Evolutionary conservation across 345 rosid species (phyloP).

Genomic region (Kandelia obovata): DNA sequence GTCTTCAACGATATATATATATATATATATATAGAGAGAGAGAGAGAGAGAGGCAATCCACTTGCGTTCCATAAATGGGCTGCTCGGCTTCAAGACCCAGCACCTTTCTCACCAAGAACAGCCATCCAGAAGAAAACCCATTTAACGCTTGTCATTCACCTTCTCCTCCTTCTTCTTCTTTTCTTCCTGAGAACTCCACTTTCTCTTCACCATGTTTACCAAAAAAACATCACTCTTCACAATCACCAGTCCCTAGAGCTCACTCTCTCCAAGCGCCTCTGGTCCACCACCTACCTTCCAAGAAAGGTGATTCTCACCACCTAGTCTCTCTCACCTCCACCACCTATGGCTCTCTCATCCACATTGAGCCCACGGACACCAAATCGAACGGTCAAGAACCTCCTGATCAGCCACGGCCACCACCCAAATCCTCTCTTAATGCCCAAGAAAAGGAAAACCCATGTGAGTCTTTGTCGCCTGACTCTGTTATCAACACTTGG

Average conservation of each 20-base stretch:
- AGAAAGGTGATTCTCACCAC: constrained; percentile 83
- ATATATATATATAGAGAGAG: constrained; percentile 7
- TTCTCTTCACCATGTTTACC: constrained; percentile 30
- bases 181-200: constrained; percentile 19
- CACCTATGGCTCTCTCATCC: constrained; percentile 76
- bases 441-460: constrained; percentile 10
- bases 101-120: constrained; percentile 13
- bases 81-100: constrained; percentile 59
- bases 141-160: neutral
- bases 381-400: constrained; percentile 14
- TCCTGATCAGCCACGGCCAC: constrained; percentile 29
- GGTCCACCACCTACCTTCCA: constrained; percentile 82
- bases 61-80: constrained; percentile 48
- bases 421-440: constrained; percentile 1
- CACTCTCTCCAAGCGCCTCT: constrained; percentile 64
- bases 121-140: constrained; percentile 13
- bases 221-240: neutral
- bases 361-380: constrained; percentile 32
- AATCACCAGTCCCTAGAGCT: constrained; percentile 39
- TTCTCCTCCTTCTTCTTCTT: constrained; percentile 21
- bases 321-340: constrained; percentile 82
- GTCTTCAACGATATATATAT: no score
- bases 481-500: constrained; percentile 90
- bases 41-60: neutral
- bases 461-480: constrained; percentile 48